Evolutionary conservation across 768 basidiomycete species (phyloP).

Genomic region (Boletus rubescentipes): DNA sequence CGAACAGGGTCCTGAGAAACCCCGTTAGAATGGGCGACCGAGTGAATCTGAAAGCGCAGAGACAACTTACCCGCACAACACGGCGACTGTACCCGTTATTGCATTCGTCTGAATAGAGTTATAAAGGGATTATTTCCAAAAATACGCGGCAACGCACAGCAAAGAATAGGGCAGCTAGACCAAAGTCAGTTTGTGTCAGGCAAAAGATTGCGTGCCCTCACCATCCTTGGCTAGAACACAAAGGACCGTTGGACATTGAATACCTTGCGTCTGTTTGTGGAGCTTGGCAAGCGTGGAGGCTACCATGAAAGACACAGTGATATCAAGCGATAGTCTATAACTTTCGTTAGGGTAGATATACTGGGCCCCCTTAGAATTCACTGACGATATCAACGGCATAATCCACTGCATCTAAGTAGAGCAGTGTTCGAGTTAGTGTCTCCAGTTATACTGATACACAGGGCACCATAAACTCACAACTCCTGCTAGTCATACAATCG

Average conservation of each 20-base stretch:
- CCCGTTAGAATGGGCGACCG: not conserved
- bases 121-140: not conserved
- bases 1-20: not conserved
- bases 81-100: not conserved
- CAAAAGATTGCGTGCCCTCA: slow-evolving; percentile 1
- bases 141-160: not conserved
- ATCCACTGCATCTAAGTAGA: not conserved
- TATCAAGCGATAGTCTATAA: slow-evolving; percentile 1
- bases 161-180: not conserved
- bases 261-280: not conserved
- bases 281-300: not conserved
- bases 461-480: not conserved
- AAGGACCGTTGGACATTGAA: not conserved
- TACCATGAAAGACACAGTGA: not conserved
- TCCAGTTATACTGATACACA: not conserved
- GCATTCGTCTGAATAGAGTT: not conserved
- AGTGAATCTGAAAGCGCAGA: not conserved
- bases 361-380: not conserved
- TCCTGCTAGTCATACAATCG: not conserved
- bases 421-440: not conserved
- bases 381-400: not conserved
- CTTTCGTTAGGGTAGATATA: not conserved
- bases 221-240: slow-evolving; percentile 6
- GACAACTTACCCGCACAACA: slow-evolving; percentile 6
- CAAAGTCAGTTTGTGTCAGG: not conserved